These are phyloP conservation scores for Mycena venus DNA, from an alignment of 768 basidiomycete genomes.

Conservation along the genomic window DNA sequence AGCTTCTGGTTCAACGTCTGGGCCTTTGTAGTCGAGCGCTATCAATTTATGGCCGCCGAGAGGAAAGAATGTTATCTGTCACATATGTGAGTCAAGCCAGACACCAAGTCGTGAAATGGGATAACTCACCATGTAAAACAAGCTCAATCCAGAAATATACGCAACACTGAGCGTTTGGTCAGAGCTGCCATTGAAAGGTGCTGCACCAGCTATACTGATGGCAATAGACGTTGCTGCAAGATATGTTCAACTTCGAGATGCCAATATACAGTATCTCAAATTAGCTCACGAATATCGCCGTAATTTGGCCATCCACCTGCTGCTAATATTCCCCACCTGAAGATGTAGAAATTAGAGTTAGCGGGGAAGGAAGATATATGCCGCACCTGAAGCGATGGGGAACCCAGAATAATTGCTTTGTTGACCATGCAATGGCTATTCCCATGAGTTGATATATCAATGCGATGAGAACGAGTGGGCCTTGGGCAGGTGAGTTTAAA, in stretches of 20 bases:
- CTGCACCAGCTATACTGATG: slow-evolving; percentile 69
- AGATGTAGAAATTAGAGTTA: neutral
- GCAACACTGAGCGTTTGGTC: slow-evolving; percentile 77
- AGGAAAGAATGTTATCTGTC: slow-evolving; percentile 75
- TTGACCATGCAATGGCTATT: slow-evolving; percentile 63
- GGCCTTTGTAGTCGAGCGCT: slow-evolving; percentile 73
- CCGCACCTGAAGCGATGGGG: slow-evolving; percentile 78
- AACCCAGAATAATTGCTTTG: slow-evolving; percentile 79
- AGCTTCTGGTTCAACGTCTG: slow-evolving; percentile 71
- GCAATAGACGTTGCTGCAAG: slow-evolving; percentile 72
- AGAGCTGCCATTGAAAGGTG: slow-evolving; percentile 70
- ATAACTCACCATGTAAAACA: slow-evolving; percentile 68
- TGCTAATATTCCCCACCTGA: slow-evolving; percentile 65
- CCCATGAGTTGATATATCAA: slow-evolving; percentile 72
- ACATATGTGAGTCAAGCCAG: neutral
- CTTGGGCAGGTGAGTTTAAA: slow-evolving; percentile 46
- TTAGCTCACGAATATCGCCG: slow-evolving; percentile 75
- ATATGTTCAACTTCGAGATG: neutral
- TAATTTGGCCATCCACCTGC: slow-evolving; percentile 80
- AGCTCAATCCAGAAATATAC: slow-evolving; percentile 72
- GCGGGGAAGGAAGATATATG: too few relatives aligned
- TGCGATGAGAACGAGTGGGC: slow-evolving; percentile 74
- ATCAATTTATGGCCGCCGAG: slow-evolving; percentile 68
- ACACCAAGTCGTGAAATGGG: neutral
- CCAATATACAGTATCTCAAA: neutral